Evolutionary conservation across 441 rosid species (phyloP).

Genomic region (Iberis amara): DNA sequence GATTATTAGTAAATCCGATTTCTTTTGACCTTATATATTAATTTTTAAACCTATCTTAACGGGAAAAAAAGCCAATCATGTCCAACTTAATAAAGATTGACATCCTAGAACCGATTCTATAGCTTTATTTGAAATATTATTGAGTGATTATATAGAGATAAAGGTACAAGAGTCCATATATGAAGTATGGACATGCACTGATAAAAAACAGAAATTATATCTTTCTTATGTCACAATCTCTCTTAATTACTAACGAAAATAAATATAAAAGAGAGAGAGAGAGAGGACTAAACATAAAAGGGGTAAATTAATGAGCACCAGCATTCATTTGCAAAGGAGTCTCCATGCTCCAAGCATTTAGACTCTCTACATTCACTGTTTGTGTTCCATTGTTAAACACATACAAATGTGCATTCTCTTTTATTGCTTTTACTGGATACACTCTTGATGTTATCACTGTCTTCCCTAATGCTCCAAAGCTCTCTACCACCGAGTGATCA

Average conservation of each 20-base stretch:
- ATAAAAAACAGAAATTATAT: neutral
- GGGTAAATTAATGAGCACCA: constrained; percentile 3
- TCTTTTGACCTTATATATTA: no score
- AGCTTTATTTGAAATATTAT: no score
- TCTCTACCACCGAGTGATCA: constrained; percentile 73
- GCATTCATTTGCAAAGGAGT: constrained; percentile 38
- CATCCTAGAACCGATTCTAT: no score
- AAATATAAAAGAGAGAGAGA: no score
- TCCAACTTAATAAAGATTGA: no score
- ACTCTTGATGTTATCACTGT: constrained; percentile 68
- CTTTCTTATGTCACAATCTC: no score
- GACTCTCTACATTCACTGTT: constrained; percentile 40
- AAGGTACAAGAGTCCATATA: constrained; percentile 14
- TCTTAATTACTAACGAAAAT: no score
- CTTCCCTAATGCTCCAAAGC: constrained; percentile 67
- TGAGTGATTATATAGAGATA: no score
- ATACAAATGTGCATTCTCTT: constrained; percentile 43
- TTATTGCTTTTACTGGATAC: constrained; percentile 55
- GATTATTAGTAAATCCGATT: no score
- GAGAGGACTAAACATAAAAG: no score
- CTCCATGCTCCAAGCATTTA: constrained; percentile 72
- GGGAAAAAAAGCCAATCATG: no score
- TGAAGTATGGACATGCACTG: neutral
- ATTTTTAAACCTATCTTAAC: no score
- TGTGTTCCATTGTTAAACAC: constrained; percentile 74